These are phyloP conservation scores for Calonectria montana DNA, from an alignment of 2,329 filamentous ascomycete genomes.

Conservation along the genomic window DNA sequence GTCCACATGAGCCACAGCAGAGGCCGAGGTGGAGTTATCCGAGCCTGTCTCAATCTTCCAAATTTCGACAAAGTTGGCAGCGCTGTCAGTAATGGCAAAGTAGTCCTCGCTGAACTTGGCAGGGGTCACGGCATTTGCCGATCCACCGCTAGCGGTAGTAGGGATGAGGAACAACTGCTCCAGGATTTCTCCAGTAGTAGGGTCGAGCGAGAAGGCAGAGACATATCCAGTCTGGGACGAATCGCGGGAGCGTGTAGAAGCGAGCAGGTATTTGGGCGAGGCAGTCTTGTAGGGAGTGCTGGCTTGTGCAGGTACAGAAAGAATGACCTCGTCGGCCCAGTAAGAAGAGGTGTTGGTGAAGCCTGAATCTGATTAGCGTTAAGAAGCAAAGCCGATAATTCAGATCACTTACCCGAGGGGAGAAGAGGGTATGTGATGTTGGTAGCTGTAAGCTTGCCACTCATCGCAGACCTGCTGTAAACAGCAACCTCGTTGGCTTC, in stretches of 20 bases:
- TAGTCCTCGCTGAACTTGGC: constrained; percentile 21
- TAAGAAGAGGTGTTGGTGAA: constrained; percentile 21
- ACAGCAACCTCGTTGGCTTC: constrained; percentile 6
- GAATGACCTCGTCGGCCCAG: constrained; percentile 16
- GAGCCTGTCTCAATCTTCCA: constrained; percentile 2
- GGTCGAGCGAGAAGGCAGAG: constrained; percentile 1
- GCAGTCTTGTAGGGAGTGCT: neutral
- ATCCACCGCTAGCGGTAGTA: constrained; percentile 23
- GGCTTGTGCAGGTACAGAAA: neutral
- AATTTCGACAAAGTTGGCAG: constrained; percentile 9
- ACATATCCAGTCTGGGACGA: constrained; percentile 7
- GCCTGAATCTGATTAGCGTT: neutral
- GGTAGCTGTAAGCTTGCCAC: constrained; percentile 6
- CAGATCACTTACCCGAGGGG: neutral
- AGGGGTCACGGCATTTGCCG: constrained; percentile 25
- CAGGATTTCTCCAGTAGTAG: neutral
- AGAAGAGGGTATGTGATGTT: constrained; percentile 14
- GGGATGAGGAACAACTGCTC: constrained; percentile 17
- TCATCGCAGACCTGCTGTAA: neutral
- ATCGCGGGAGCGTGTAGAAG: constrained; percentile 9
- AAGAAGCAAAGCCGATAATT: neutral
- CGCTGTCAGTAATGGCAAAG: constrained; percentile 30
- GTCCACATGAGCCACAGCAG: constrained; percentile 6
- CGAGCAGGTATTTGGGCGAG: constrained; percentile 12
- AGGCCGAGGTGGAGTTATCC: neutral